Percentiles rank a stretch among this genome's conserved stretches.
Evolutionary conservation across 2,329 filamentous ascomycete genomes (phyloP).

Genomic region (Cladosporium oxysporum): DNA sequence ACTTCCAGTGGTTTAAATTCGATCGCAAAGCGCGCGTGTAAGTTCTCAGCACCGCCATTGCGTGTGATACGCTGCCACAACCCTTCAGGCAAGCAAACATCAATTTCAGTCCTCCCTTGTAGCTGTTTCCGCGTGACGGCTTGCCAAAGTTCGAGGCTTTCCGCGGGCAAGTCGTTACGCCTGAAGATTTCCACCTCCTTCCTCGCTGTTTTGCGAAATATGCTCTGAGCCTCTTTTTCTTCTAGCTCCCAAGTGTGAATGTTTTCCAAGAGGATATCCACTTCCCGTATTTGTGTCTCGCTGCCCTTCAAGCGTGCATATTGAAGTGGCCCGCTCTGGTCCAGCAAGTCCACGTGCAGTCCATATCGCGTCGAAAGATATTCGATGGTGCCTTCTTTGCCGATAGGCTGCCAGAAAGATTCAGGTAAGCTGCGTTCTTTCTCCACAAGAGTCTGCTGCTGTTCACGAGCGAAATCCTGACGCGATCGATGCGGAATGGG

Average conservation of each 20-base stretch:
- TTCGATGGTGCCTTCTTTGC: not conserved
- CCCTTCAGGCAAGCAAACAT: not conserved
- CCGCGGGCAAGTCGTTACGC: not conserved
- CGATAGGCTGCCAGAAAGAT: not conserved
- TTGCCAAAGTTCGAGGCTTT: not conserved
- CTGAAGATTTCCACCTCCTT: not conserved
- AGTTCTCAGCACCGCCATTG: not conserved
- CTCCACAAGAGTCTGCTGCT: not conserved
- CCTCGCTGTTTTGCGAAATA: not conserved
- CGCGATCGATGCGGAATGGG: not conserved
- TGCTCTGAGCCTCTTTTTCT: too few species aligned
- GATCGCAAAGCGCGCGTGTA: not conserved
- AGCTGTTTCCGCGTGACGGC: not conserved
- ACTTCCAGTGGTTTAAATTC: not conserved
- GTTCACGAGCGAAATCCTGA: not conserved
- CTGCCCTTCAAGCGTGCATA: not conserved
- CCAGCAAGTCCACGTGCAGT: not conserved
- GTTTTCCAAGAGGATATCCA: not conserved
- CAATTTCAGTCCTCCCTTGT: not conserved
- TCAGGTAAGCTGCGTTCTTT: constrained; percentile 1
- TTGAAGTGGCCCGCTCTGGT: not conserved
- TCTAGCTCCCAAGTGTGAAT: not conserved
- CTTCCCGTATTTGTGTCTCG: not conserved
- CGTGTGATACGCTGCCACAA: not conserved
- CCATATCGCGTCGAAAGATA: not conserved